Percentiles rank a stretch among this genome's conserved stretches.
Conservation (phyloP, 192 early-diverging fungal genomes). For the Spinellus fusiger region DNA sequence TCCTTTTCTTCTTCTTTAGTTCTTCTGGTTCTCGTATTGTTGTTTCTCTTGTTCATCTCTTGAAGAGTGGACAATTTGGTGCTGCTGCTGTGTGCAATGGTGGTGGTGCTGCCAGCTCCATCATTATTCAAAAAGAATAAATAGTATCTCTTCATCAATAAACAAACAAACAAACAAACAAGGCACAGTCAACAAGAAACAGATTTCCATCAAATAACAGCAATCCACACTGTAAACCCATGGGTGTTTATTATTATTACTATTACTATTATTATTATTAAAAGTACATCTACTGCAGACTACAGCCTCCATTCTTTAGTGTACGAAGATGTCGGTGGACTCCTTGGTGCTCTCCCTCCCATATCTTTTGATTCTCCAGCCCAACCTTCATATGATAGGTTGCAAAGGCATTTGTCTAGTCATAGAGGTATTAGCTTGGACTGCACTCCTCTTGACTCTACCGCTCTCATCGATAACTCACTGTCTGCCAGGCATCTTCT, state of each 20-base stretch:
- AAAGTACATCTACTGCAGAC: background rate
- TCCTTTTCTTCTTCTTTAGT: conserved; percentile 1
- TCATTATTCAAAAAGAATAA: conserved; percentile 58
- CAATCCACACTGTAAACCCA: background rate
- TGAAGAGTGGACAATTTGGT: conserved; percentile 78
- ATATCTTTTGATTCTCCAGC: background rate
- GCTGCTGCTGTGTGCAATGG: conserved; percentile 81
- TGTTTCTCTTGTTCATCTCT: conserved; percentile 73
- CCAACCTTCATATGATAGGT: conserved; percentile 16
- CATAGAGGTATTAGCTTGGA: background rate
- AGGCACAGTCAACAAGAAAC: conserved; percentile 30
- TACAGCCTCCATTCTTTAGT: background rate
- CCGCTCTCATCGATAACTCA: background rate
- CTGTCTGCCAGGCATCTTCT: conserved; percentile 14
- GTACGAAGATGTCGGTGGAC: background rate
- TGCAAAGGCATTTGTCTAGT: conserved; percentile 11
- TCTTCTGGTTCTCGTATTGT: conserved; percentile 79
- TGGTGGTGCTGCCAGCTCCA: conserved; percentile 69
- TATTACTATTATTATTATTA: background rate
- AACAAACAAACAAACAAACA: background rate
- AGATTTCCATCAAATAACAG: too few relatives aligned
- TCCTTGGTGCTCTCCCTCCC: background rate
- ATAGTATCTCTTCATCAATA: background rate
- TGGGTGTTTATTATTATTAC: background rate
- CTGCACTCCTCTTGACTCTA: background rate